phyloP scores from a whole-genome alignment of 2,329 filamentous ascomycete species.

The Xylariales sp. region DNA sequence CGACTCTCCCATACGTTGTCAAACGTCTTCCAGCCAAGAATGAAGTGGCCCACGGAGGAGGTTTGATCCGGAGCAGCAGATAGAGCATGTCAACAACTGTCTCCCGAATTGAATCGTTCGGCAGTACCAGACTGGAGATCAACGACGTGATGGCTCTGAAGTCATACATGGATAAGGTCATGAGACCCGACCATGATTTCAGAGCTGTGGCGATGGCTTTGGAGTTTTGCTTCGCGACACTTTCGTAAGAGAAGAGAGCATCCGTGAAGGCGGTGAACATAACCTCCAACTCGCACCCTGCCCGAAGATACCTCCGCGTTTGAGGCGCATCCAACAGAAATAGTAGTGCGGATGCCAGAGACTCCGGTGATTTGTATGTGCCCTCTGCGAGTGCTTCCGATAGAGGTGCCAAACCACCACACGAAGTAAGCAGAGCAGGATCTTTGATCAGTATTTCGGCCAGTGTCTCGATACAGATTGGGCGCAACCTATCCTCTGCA shows the following conservation, averaged over 20 bases:
- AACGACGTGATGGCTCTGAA: slow-evolving; percentile 81
- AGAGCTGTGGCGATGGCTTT: slow-evolving; percentile 89
- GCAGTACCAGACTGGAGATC: slow-evolving; percentile 56
- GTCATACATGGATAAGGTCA: slow-evolving; percentile 83
- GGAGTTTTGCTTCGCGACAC: slow-evolving; percentile 74
- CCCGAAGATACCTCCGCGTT: slow-evolving; percentile 74
- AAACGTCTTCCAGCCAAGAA: slow-evolving; percentile 88
- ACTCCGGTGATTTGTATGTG: slow-evolving; percentile 87
- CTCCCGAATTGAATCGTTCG: slow-evolving; percentile 56
- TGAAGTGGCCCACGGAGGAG: slow-evolving; percentile 89
- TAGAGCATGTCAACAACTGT: slow-evolving; percentile 87
- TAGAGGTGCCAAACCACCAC: slow-evolving; percentile 80
- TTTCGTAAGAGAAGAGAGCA: slow-evolving; percentile 57
- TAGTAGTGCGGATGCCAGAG: slow-evolving; percentile 79
- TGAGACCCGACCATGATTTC: slow-evolving; percentile 89
- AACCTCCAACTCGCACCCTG: slow-evolving; percentile 83
- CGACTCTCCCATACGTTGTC: slow-evolving; percentile 93
- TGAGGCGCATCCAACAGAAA: slow-evolving; percentile 83
- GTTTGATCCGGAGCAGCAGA: slow-evolving; percentile 76
- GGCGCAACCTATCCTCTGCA: slow-evolving; percentile 75
- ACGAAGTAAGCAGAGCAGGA: slow-evolving; percentile 72
- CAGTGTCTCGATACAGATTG: slow-evolving; percentile 88
- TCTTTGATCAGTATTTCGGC: slow-evolving; percentile 88
- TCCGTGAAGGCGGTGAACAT: slow-evolving; percentile 93
- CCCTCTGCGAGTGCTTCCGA: slow-evolving; percentile 90